These are phyloP conservation scores for Gaultheria prostrata DNA, from an alignment of 148 eudicot species.

Conservation along the genomic window DNA sequence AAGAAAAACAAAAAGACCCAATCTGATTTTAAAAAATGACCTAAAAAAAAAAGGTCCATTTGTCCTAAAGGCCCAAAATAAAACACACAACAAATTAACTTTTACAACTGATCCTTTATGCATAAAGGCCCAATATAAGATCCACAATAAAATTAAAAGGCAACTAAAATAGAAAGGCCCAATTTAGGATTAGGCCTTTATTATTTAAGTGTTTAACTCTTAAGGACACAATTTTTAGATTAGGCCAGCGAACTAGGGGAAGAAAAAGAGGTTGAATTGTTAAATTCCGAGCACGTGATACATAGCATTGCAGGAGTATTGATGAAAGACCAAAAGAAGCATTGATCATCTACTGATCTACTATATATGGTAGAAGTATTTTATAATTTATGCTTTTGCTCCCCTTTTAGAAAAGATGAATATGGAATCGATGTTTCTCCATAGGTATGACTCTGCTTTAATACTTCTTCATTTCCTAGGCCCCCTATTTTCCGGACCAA, in stretches of 20 bases:
- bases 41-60: too few relatives aligned
- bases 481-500: slow-evolving; percentile 17
- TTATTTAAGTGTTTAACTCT: too few relatives aligned
- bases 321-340: background rate
- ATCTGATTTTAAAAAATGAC: too few relatives aligned
- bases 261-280: background rate
- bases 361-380: background rate
- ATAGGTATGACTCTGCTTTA: background rate
- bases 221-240: too few relatives aligned
- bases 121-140: too few relatives aligned
- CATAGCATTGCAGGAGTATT: background rate
- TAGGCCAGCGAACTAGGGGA: background rate
- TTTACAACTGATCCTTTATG: too few relatives aligned
- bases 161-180: too few relatives aligned
- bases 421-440: background rate
- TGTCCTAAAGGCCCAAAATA: too few relatives aligned
- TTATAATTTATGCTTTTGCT: background rate
- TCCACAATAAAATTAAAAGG: too few relatives aligned
- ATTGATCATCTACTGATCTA: background rate
- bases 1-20: too few relatives aligned
- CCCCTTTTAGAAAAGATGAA: background rate
- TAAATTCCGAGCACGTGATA: background rate
- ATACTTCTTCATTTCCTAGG: slow-evolving; percentile 18
- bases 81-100: too few relatives aligned
- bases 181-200: too few relatives aligned